Evolutionary conservation across 2,329 filamentous ascomycete species (phyloP), one percentile per base, ranked within the genome.

Genomic region (Colletotrichum abscissum): DNA sequence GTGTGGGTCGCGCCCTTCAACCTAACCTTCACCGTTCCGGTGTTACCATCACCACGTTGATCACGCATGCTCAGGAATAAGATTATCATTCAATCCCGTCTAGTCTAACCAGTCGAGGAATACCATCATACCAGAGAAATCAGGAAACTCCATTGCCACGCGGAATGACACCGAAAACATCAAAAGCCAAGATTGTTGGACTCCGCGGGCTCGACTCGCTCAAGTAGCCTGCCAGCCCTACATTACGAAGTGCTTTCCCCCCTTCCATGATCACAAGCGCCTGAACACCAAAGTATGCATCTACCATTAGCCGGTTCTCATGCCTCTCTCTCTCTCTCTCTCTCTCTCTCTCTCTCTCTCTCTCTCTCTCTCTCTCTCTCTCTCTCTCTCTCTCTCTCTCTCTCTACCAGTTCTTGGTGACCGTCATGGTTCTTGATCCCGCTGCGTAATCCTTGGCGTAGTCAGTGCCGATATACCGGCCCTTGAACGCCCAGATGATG

Each of bases 401-500:
- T 26, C 28, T 22, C 35, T 30, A 74, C 74, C 71, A 75, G 19
- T 63, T 71, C 54, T 70, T 75, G 26, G 49, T 24, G 12, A 58
- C n/a, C 49, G 54, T 60, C n/a, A 72, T 19, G 2, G 73, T 73
- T 54, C 73, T 64, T 64, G 67, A 73, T 0, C 74, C 74, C 49
- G 67, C 54, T 5, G 42, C 69, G 33, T 62, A n/a, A 19, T 67
- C 69, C 66, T 75, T 73, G 38, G 46, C 30, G 33, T 73, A 70
- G 54, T 75, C 69, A 12, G 74, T 75, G n/a, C 74, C 74, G 22
- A 83, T 70, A 26, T 78, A 79, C 60, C 78, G 77, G 5, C 81
- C 81, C 58, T 83, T 83, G n/a, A 80, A 76, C 58, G 78, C 79
- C 2, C 78, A 78, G 2, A 82, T 80, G 42, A 80, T 57, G 64